Evolutionary conservation across 1,284 basidiomycete species (phyloP).

Genomic region (Puccinia coronata): DNA sequence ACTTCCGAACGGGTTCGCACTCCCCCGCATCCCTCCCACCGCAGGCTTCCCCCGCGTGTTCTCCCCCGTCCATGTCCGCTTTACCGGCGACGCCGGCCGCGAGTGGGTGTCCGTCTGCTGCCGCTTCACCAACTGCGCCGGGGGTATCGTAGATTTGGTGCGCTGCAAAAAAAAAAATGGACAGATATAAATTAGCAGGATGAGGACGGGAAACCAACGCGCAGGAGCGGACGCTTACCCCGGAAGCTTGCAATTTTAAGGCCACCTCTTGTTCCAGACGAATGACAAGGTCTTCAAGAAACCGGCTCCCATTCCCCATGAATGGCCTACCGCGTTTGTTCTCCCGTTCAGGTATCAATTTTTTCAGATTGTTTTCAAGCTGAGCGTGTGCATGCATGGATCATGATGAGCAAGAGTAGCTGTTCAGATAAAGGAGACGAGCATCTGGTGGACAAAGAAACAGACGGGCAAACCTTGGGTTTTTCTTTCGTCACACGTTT

Average conservation of each 20-base stretch:
- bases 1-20: conserved; percentile 39
- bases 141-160: conserved; percentile 5
- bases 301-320: conserved; percentile 79
- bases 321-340: conserved; percentile 73
- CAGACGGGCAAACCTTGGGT: conserved; percentile 70
- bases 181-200: neutral
- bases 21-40: conserved; percentile 33
- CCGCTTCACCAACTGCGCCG: conserved; percentile 29
- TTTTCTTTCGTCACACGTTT: conserved; percentile 93
- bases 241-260: conserved; percentile 66
- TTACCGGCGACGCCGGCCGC: conserved; percentile 29
- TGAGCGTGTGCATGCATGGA: too few relatives aligned
- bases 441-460: too few relatives aligned
- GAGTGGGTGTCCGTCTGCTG: conserved; percentile 40
- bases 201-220: neutral
- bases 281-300: conserved; percentile 76
- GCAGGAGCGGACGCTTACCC: neutral
- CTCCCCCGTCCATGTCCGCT: conserved; percentile 32
- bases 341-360: conserved; percentile 83
- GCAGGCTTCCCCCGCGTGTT: conserved; percentile 6
- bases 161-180: neutral
- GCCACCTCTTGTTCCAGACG: conserved; percentile 65
- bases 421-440: too few relatives aligned
- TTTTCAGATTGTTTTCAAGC: conserved; percentile 84
- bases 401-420: neutral